Conservation (phyloP, 805 yeast genomes). For the Yamadazyma sp. region DNA sequence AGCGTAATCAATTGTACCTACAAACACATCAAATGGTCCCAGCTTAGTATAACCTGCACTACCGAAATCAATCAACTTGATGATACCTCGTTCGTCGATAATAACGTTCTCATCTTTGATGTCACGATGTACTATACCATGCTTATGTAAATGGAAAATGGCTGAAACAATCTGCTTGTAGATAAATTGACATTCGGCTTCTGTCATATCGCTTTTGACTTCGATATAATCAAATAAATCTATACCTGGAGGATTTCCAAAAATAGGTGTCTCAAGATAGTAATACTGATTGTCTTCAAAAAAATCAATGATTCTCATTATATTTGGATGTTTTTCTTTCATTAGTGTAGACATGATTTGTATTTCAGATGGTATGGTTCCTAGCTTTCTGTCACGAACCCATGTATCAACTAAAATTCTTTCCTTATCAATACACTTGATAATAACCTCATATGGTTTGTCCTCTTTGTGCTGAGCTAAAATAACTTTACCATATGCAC, state of each 20-base stretch:
- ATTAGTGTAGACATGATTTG: constrained; percentile 85
- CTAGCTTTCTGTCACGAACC: constrained; percentile 89
- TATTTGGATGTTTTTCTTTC: constrained; percentile 79
- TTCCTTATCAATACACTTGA: constrained; percentile 88
- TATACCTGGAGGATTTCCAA: constrained; percentile 85
- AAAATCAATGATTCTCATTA: constrained; percentile 80
- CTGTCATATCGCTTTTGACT: constrained; percentile 75
- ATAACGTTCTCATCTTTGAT: constrained; percentile 93
- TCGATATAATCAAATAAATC: constrained; percentile 93
- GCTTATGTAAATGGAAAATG: constrained; percentile 72
- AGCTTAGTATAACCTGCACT: constrained; percentile 86
- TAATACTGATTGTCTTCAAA: constrained; percentile 90
- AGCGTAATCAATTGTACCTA: constrained; percentile 96
- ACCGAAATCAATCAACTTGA: constrained; percentile 91
- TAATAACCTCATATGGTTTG: constrained; percentile 62
- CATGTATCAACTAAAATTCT: constrained; percentile 94
- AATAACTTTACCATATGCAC: constrained; percentile 94
- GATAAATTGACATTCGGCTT: constrained; percentile 71
- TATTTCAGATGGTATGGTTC: constrained; percentile 95
- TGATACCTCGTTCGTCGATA: constrained; percentile 75
- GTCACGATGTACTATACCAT: constrained; percentile 91
- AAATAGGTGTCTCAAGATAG: constrained; percentile 88
- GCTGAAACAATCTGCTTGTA: constrained; percentile 80
- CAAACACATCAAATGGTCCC: constrained; percentile 97
- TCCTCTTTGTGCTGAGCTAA: constrained; percentile 68